phyloP scores from a whole-genome alignment of 2,329 filamentous ascomycete genomes.

The Aureobasidium sp. region DNA sequence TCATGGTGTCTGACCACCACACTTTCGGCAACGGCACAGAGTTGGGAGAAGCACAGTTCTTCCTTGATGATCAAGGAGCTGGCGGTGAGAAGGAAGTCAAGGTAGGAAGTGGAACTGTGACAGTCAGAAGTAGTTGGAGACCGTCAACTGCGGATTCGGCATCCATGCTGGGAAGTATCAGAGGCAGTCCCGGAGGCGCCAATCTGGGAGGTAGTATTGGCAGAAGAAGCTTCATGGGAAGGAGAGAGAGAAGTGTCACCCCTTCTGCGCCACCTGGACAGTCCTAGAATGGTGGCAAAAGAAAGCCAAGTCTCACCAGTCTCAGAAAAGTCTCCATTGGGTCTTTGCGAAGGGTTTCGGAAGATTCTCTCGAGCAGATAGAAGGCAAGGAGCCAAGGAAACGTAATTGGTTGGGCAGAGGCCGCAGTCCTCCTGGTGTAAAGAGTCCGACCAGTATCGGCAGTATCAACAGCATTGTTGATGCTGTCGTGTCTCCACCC shows the following conservation, averaged over 20 bases:
- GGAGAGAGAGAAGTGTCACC: slow-evolving; percentile 23
- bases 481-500: neutral
- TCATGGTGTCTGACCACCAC: slow-evolving; percentile 87
- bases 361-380: neutral
- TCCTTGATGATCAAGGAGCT: slow-evolving; percentile 82
- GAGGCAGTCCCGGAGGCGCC: slow-evolving; percentile 8
- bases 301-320: neutral
- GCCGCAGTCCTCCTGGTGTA: neutral
- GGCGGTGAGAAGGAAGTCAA: slow-evolving; percentile 74
- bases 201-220: slow-evolving; percentile 6
- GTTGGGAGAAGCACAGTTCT: slow-evolving; percentile 88
- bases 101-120: slow-evolving; percentile 80
- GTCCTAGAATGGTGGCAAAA: neutral
- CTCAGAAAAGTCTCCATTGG: neutral
- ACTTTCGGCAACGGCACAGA: slow-evolving; percentile 86
- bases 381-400: neutral
- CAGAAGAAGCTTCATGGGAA: slow-evolving; percentile 23
- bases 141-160: slow-evolving; percentile 26
- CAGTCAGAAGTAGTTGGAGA: slow-evolving; percentile 78
- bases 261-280: slow-evolving; percentile 7
- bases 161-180: slow-evolving; percentile 2
- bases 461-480: neutral
- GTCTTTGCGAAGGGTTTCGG: neutral
- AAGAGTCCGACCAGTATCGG: neutral
- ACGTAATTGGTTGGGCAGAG: neutral